Conservation (phyloP, 495 filamentous ascomycete genomes). For the Amniculicola lignicola region DNA sequence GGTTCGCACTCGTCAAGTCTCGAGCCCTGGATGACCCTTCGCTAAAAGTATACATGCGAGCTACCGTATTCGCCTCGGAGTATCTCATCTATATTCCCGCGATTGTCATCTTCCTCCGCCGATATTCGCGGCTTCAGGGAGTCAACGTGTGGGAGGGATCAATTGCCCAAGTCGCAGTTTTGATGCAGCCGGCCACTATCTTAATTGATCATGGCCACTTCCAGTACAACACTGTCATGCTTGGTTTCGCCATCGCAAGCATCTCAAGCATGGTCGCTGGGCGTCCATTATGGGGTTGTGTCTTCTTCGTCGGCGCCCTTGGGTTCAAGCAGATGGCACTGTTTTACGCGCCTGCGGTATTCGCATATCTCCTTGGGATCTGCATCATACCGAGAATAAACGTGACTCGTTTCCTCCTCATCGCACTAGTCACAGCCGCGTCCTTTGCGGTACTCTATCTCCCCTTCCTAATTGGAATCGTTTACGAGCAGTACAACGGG, state of each 20-base stretch:
- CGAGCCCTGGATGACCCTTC: conserved; percentile 72
- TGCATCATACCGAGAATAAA: conserved; percentile 74
- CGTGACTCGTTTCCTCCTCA: conserved; percentile 65
- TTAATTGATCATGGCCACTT: conserved; percentile 98
- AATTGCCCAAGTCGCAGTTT: conserved; percentile 80
- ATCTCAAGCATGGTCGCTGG: conserved; percentile 85
- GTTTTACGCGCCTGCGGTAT: conserved; percentile 90
- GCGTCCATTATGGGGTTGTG: conserved; percentile 77
- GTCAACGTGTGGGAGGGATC: conserved; percentile 74
- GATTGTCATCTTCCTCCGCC: conserved; percentile 74
- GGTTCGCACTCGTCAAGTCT: conserved; percentile 86
- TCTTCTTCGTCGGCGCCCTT: conserved; percentile 91
- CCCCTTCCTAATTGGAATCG: conserved; percentile 65
- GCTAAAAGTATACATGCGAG: conserved; percentile 93
- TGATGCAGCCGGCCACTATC: conserved; percentile 89
- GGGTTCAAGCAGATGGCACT: conserved; percentile 99
- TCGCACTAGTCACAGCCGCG: conserved; percentile 66
- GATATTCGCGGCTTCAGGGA: conserved; percentile 66
- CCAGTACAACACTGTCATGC: conserved; percentile 98
- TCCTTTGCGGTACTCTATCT: conserved; percentile 73
- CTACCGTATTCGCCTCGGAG: conserved; percentile 82
- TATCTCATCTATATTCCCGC: conserved; percentile 87
- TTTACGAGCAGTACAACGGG: conserved; percentile 57
- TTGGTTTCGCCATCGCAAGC: conserved; percentile 79
- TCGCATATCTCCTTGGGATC: conserved; percentile 83